Conservation (phyloP, 345 rosid genomes). For the Trapa bicornis region DNA sequence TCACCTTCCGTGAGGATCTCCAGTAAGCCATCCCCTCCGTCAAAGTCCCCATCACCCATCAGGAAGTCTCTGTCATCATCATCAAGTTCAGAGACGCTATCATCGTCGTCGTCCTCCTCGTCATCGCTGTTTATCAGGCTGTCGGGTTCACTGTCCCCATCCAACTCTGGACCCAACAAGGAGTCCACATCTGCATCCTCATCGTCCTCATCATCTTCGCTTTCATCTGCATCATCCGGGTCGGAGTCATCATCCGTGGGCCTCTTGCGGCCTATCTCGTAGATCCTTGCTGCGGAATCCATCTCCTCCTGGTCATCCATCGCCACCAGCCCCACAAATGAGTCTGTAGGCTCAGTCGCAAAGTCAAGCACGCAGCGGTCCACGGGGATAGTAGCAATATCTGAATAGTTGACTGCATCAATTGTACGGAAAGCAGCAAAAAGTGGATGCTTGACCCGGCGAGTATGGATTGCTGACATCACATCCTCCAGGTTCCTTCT, state of each 20-base stretch:
- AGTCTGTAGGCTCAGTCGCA: constrained; percentile 81
- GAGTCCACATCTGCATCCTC: constrained; percentile 58
- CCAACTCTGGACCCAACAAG: constrained; percentile 44
- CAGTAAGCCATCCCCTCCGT: constrained; percentile 46
- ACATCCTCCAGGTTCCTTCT: constrained; percentile 93
- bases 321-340: constrained; percentile 74
- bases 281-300: constrained; percentile 81
- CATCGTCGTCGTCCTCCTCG: constrained; percentile 32
- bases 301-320: constrained; percentile 95
- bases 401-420: constrained; percentile 87
- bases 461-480: constrained; percentile 78
- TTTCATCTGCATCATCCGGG: constrained; percentile 89
- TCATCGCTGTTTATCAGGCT: constrained; percentile 40
- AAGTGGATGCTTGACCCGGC: constrained; percentile 71
- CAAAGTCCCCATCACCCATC: constrained; percentile 40
- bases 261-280: constrained; percentile 83
- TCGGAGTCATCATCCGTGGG: constrained; percentile 96
- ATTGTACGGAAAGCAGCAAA: constrained; percentile 84
- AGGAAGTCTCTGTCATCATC: constrained; percentile 48
- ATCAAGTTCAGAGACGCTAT: constrained; percentile 47
- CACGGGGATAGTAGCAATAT: constrained; percentile 75
- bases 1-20: constrained; percentile 52
- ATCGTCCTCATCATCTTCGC: constrained; percentile 74
- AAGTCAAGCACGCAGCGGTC: constrained; percentile 98
- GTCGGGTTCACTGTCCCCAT: constrained; percentile 60